Evolutionary conservation across 2,329 filamentous ascomycete genomes (phyloP), one percentile per base, ranked within the genome.

Genomic region (Phialophora chinensis): DNA sequence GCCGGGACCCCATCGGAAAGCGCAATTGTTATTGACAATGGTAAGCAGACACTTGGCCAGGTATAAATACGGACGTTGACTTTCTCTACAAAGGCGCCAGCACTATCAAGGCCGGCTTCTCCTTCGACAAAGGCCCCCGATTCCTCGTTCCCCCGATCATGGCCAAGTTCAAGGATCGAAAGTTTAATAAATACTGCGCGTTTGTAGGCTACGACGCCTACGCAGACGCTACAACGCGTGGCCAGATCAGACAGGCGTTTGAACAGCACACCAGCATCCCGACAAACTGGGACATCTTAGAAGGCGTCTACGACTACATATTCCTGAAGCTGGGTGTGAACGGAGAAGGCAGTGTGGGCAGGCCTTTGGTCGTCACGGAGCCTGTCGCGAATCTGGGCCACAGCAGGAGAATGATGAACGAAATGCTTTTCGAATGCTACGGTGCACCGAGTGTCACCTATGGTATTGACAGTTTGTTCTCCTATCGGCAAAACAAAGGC

Each of bases 1-100:
- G 84, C 86, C 59, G 80, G 86, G 64, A 80, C 85, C 23, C 78
- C 84, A 17, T 84, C 82, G 65, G 81, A 82, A 54, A 91, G 89
- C 60, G 92, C 93, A 59, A 97, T 99, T 75, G 91, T 99, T 69
- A 98, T 99, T 76, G 95, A 99, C 82, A 97, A 97, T 90, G 95
- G 93, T 96, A 81, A 53, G 53, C 23, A 44, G 17, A n/a, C 38
- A 17, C 38, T 42, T 44, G 7, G 14, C 14, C 38, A 44, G 38
- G 17, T 20, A 44, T n/a, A 35, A 4, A 12, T 25, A 54, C 31
- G 12, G 27, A 38, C 27, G 53, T 59, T 63, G 52, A 60, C 38
- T 29, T 35, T 25, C 20, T 53, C 17, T 55, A 54, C 23, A 55
- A 73, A 97, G 93, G 95, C 72, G 95, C 94, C 27, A 96, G 91